A percentile compares a stretch with the other conserved stretches of the same genome.
These are phyloP conservation scores for Trypanosoma boissoni DNA, from an alignment of 208 protist genomes.

Conservation along the genomic window DNA sequence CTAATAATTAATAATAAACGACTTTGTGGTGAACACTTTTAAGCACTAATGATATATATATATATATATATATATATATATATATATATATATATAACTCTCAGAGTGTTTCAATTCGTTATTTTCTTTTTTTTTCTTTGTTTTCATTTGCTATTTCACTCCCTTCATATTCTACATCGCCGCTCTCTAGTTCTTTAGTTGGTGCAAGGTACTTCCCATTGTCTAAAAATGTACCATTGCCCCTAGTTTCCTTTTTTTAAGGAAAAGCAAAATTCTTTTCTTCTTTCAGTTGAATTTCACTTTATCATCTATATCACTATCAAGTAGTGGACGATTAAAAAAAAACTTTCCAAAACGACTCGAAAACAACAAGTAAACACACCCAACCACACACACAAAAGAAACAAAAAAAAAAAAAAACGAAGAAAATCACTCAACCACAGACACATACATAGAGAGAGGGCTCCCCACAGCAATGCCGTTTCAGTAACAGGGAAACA, in stretches of 20 bases:
- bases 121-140: not conserved
- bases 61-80: not conserved
- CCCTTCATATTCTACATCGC: too few species aligned
- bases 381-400: conserved; percentile 18
- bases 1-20: not conserved
- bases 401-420: conserved; percentile 13
- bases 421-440: too few species aligned
- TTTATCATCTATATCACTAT: too few species aligned
- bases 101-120: not conserved
- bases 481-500: not conserved
- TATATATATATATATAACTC: not conserved
- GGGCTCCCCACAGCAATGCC: too few species aligned
- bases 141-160: too few species aligned
- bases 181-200: not conserved
- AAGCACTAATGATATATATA: not conserved
- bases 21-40: not conserved
- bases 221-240: conserved; percentile 1
- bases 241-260: too few species aligned
- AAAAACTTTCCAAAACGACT: too few species aligned
- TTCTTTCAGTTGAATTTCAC: not conserved
- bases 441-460: not conserved
- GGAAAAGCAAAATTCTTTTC: not conserved
- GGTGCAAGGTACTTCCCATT: not conserved
- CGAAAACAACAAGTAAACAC: not conserved
- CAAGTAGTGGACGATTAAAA: too few species aligned